Percentiles rank a stretch among this genome's conserved stretches.
Conservation (phyloP, 495 filamentous ascomycete genomes). For the Tuber brumale region DNA sequence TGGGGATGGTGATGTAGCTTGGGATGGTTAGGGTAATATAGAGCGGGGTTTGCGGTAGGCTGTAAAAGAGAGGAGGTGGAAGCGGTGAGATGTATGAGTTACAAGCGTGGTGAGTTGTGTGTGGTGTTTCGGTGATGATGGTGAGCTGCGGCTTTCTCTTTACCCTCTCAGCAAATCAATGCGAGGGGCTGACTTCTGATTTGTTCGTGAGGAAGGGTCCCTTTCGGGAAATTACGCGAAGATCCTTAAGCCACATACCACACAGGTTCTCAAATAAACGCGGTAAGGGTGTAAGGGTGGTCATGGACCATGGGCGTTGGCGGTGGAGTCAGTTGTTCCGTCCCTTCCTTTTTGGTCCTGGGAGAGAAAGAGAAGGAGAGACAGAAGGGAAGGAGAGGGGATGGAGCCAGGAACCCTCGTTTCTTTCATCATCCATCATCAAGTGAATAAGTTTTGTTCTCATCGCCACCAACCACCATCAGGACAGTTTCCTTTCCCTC, state of each 20-base stretch:
- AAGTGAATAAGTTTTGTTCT: slow-evolving; percentile 25
- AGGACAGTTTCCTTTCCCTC: slow-evolving; percentile 22
- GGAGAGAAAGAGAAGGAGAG: slow-evolving; percentile 5
- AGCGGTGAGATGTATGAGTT: not conserved
- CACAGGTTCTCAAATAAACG: not conserved
- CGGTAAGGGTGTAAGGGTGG: not conserved
- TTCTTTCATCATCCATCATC: slow-evolving; percentile 2
- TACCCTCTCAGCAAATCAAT: not conserved
- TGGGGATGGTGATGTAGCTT: not conserved
- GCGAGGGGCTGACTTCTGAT: not conserved
- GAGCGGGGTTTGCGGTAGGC: not conserved
- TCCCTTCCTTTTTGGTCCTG: not conserved
- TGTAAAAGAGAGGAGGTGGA: not conserved
- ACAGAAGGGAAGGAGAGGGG: slow-evolving; percentile 9
- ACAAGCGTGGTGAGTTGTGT: slow-evolving; percentile 3
- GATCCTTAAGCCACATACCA: not conserved
- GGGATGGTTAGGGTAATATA: not conserved
- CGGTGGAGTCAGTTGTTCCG: not conserved
- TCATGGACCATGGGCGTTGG: not conserved
- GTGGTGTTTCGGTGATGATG: not conserved
- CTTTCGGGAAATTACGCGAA: not conserved
- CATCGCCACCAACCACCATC: slow-evolving; percentile 26
- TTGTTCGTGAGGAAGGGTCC: not conserved
- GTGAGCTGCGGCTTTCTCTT: not conserved
- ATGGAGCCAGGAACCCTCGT: not conserved